A percentile compares a stretch with the other conserved stretches of the same genome.
Evolutionary conservation across 257 asterid genomes (phyloP).

Genomic region (Lithospermum erythrorhizon): DNA sequence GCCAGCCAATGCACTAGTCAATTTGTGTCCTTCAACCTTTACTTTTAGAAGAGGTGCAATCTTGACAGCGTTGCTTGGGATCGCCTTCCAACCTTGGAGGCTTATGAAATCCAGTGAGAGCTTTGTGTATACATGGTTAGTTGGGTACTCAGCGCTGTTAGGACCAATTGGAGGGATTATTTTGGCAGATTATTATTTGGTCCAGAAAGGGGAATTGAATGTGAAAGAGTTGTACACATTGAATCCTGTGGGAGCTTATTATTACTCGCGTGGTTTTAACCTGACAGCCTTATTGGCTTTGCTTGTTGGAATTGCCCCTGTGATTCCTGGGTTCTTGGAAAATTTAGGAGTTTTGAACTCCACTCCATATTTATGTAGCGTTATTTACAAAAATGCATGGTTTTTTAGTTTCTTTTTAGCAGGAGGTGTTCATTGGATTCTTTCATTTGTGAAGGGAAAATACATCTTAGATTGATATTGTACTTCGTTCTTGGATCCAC

Average conservation of each 20-base stretch:
- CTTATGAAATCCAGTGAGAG: constrained; percentile 74
- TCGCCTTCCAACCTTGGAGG: constrained; percentile 85
- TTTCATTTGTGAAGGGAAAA: constrained; percentile 21
- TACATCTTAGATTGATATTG: constrained; percentile 8
- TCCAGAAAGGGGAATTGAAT: constrained; percentile 28
- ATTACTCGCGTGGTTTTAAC: constrained; percentile 56
- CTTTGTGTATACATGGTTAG: constrained; percentile 85
- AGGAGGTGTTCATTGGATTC: constrained; percentile 41
- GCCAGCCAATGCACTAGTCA: constrained; percentile 78
- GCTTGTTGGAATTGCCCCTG: constrained; percentile 64
- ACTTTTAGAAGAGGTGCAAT: constrained; percentile 61
- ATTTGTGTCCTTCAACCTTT: constrained; percentile 63
- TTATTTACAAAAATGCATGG: constrained; percentile 78
- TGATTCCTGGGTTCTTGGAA: constrained; percentile 72
- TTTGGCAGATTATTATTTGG: constrained; percentile 59
- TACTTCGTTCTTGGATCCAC: no score
- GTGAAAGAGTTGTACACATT: constrained; percentile 39
- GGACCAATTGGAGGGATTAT: constrained; percentile 76
- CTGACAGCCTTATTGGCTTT: constrained; percentile 48
- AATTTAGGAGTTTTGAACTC: constrained; percentile 51
- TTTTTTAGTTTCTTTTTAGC: constrained; percentile 73
- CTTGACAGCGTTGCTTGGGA: constrained; percentile 63
- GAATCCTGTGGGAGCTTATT: constrained; percentile 54
- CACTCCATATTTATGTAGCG: constrained; percentile 16
- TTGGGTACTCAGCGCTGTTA: constrained; percentile 73